A percentile compares a stretch with the other conserved stretches of the same genome.
phyloP scores from a whole-genome alignment of 306 rosid genomes.

The Begonia peltatifolia region DNA sequence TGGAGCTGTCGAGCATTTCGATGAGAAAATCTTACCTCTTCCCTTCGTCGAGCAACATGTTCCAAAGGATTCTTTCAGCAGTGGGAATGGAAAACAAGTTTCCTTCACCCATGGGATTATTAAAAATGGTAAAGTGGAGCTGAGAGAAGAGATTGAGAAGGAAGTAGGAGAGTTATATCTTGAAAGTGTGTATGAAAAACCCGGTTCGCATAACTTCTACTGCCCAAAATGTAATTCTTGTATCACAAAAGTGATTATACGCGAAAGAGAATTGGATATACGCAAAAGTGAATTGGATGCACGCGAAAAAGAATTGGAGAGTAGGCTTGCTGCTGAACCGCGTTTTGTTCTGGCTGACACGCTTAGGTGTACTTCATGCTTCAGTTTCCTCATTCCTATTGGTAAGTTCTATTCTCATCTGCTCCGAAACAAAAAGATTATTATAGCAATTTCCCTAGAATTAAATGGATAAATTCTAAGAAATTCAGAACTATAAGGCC shows the following conservation, averaged over 20 bases:
- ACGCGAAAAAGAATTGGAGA: constrained; percentile 12
- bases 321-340: constrained; percentile 4
- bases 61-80: constrained; percentile 13
- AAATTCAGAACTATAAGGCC: too few relatives aligned
- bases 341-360: constrained; percentile 7
- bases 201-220: constrained; percentile 43
- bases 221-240: constrained; percentile 69
- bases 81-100: constrained; percentile 4
- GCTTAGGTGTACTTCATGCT: constrained; percentile 47
- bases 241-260: constrained; percentile 53
- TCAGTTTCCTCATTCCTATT: constrained; percentile 45
- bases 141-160: constrained; percentile 10
- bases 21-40: too few relatives aligned
- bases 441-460: too few relatives aligned
- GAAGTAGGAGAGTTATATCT: constrained; percentile 32
- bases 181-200: constrained; percentile 33
- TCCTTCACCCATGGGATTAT: constrained; percentile 9
- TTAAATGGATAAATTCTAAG: too few relatives aligned
- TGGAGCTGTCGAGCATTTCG: too few relatives aligned
- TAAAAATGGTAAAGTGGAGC: constrained; percentile 11
- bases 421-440: too few relatives aligned
- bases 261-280: constrained; percentile 13
- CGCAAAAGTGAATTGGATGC: constrained; percentile 8
- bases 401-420: constrained; percentile 17
- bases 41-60: not conserved